A percentile compares a stretch with the other conserved stretches of the same genome.
These are phyloP conservation scores for Kwoniella sp. DNA, from an alignment of 768 basidiomycete species.

Conservation along the genomic window DNA sequence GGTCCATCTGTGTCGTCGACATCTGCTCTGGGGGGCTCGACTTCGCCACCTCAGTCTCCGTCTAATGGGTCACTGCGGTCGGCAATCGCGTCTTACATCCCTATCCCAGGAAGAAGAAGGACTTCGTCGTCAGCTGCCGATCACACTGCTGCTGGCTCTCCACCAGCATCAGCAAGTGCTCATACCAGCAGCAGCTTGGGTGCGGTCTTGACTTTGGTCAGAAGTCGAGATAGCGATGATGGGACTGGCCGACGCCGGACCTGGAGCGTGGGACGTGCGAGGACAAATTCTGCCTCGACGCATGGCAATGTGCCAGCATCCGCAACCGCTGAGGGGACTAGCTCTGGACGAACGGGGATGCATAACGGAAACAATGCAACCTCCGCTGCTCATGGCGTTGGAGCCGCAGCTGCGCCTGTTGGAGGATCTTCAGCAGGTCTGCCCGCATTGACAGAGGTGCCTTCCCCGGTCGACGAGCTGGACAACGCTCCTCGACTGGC, in stretches of 20 bases:
- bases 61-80: slow-evolving; percentile 6
- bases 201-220: slow-evolving; percentile 16
- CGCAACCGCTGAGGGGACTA: neutral
- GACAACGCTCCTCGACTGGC: neutral
- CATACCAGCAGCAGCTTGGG: slow-evolving; percentile 5
- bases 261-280: slow-evolving; percentile 34
- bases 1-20: neutral
- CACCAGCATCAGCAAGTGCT: neutral
- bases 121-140: neutral
- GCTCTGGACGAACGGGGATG: neutral
- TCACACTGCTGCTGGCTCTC: neutral
- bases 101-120: neutral
- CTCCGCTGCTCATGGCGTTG: too few species aligned
- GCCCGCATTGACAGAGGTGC: slow-evolving; percentile 1
- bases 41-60: neutral
- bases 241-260: slow-evolving; percentile 20
- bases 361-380: neutral
- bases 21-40: neutral
- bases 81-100: neutral
- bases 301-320: neutral
- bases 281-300: slow-evolving; percentile 17
- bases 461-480: neutral
- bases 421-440: neutral
- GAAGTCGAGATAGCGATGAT: slow-evolving; percentile 40
- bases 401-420: neutral